phyloP scores from a whole-genome alignment of 176 grass and related monocot genomes.

The Oryza meyeriana region DNA sequence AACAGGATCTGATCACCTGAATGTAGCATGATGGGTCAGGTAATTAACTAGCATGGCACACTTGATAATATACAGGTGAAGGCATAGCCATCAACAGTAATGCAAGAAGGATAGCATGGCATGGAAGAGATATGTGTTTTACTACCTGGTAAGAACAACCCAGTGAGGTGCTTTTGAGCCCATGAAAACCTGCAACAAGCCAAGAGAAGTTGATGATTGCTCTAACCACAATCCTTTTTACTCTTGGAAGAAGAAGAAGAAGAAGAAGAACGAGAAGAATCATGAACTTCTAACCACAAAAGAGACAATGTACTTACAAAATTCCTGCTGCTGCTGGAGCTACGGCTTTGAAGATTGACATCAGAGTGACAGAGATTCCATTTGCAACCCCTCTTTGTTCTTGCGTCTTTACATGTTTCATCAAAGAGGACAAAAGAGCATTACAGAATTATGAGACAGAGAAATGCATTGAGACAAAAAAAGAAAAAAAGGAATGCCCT shows the following conservation, averaged over 20 bases:
- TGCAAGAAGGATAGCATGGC: neutral
- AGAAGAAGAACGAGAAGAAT: neutral
- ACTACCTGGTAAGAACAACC: conserved; percentile 60
- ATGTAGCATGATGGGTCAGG: conserved; percentile 11
- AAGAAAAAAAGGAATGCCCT: neutral
- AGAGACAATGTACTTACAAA: conserved; percentile 35
- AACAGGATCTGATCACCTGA: conserved; percentile 68
- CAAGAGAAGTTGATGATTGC: neutral
- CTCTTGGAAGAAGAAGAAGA: too few relatives aligned
- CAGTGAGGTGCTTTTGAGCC: conserved; percentile 53
- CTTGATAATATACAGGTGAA: neutral
- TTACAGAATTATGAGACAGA: neutral
- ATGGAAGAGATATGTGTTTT: neutral
- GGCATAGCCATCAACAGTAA: neutral
- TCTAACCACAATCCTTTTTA: neutral
- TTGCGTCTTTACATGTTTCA: conserved; percentile 41
- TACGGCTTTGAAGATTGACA: conserved; percentile 62
- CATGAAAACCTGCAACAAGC: conserved; percentile 55
- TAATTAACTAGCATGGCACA: neutral
- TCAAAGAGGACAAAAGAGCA: neutral
- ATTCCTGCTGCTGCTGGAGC: conserved; percentile 66
- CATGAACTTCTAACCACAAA: neutral
- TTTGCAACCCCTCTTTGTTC: conserved; percentile 71
- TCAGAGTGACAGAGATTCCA: conserved; percentile 67
- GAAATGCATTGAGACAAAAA: neutral